Base-by-base conservation (phyloP, 78 protist genomes). In the Blattamonas nauphoetae region DNA sequence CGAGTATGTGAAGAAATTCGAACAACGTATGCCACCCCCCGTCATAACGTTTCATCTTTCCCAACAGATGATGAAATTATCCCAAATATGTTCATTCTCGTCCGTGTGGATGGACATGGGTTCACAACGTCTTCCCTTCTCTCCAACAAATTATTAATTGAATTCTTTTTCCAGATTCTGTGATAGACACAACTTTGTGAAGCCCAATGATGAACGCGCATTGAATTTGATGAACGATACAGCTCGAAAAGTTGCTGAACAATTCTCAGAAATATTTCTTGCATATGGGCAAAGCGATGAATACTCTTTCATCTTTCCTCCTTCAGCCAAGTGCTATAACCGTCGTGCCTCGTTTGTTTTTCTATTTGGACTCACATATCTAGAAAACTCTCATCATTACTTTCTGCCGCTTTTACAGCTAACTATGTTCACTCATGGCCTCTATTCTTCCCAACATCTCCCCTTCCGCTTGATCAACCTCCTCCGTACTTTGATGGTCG, bases 201-300 rank as follows among this genome's bases (percentile, higher is more conserved):
- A 85, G 85, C 91, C 91, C 21, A 44, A 6, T 36, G 91, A 89
- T 86, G 11, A 21, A 2, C 38, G 86, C 41, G 81, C 63, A 2
- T 3, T 81, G 4, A 1, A 41, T 81, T 55, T 89, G 2, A 89
- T 89, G 91, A 89, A 89, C 34, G 44, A 41, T 11, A 41, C 85
- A 41, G 91, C 91, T 1, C 55, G 45, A 6, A 6, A 41, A 2
- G 71, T 89, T 29, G 85, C 85, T 88, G 6, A 5, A 2, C 2
- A 3, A 71, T 44, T 85, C 45, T 71, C 11, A 1, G 91, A 89
- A 41, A 44, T 89, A 5, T 3, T 89, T 6, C 2, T 89, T 4
- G 90, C 91, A 21, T 89, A 89, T 36, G 91, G 91, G n/a, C 91
- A 89, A 3, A 41, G 79, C 45, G 91, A 89, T 6, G 91, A 89